Percentiles rank a stretch among this genome's conserved stretches.
Conservation (phyloP, 768 basidiomycete species). For the Punctularia strigosozonata region DNA sequence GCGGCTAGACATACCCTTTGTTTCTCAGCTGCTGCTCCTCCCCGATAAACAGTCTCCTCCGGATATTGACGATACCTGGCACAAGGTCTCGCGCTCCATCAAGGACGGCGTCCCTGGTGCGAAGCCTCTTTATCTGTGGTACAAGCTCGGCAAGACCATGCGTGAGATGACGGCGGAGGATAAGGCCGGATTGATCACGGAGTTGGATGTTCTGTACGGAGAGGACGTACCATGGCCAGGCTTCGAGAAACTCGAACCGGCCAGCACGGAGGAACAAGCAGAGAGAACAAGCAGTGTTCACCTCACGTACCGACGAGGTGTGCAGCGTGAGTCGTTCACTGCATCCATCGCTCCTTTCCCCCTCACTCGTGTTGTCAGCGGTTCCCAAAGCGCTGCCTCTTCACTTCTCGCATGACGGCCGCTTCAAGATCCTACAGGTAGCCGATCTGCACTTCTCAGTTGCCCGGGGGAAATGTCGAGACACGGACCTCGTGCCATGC, state of each 20-base stretch:
- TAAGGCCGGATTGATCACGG: slow-evolving; percentile 57
- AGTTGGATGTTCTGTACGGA: slow-evolving; percentile 85
- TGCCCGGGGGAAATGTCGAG: slow-evolving; percentile 63
- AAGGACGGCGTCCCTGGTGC: slow-evolving; percentile 48
- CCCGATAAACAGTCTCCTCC: slow-evolving; percentile 40
- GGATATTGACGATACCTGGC: slow-evolving; percentile 40
- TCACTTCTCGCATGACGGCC: slow-evolving; percentile 74
- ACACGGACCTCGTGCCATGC: slow-evolving; percentile 44
- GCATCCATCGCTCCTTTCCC: no score
- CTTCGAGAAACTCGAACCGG: slow-evolving; percentile 59
- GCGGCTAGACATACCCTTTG: slow-evolving; percentile 67
- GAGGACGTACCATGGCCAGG: slow-evolving; percentile 80
- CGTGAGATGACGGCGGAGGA: slow-evolving; percentile 42
- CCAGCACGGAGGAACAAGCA: slow-evolving; percentile 30
- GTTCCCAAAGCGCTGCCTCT: slow-evolving; percentile 66
- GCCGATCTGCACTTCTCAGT: slow-evolving; percentile 94
- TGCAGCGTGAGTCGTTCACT: slow-evolving; percentile 49
- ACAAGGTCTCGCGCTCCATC: slow-evolving; percentile 47
- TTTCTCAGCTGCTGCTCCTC: slow-evolving; percentile 62
- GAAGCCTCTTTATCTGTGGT: slow-evolving; percentile 66
- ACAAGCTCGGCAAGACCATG: slow-evolving; percentile 54
- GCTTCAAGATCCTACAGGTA: slow-evolving; percentile 82
- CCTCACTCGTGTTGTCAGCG: slow-evolving; percentile 22
- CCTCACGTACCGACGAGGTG: slow-evolving; percentile 59
- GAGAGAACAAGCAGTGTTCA: slow-evolving; percentile 38